Evolutionary conservation across 257 asterid species (phyloP).

Genomic region (Linaria vulgaris): DNA sequence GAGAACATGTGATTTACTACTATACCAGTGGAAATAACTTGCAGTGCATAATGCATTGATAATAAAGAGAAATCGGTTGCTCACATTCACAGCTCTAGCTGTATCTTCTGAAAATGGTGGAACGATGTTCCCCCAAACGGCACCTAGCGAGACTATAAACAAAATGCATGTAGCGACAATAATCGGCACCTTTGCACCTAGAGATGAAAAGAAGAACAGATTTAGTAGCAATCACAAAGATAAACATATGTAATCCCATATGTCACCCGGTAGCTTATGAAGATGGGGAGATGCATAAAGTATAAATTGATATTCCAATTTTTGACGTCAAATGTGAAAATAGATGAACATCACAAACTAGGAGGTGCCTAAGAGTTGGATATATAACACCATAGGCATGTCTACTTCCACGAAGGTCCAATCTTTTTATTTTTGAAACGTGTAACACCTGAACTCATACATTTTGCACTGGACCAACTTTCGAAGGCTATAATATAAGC

Average conservation of each 20-base stretch:
- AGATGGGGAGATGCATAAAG: not conserved
- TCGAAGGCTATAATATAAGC: not conserved
- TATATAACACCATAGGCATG: no score
- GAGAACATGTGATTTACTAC: not conserved
- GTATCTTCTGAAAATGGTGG: slow-evolving; percentile 83
- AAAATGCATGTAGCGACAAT: slow-evolving; percentile 42
- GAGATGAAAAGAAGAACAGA: slow-evolving; percentile 14
- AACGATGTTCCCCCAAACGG: slow-evolving; percentile 52
- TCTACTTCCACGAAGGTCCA: no score
- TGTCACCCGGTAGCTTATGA: no score
- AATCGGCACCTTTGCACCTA: slow-evolving; percentile 69
- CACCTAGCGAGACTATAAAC: slow-evolving; percentile 51
- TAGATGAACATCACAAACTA: no score
- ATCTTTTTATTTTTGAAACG: no score
- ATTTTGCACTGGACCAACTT: not conserved
- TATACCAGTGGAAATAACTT: not conserved
- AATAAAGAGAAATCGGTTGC: slow-evolving; percentile 22
- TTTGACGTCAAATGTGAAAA: no score
- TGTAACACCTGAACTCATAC: not conserved
- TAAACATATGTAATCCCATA: no score
- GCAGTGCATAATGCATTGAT: not conserved
- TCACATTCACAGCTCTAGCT: slow-evolving; percentile 87
- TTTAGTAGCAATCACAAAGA: slow-evolving; percentile 1
- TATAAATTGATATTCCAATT: not conserved
- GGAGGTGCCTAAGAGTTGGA: no score